A percentile compares a stretch with the other conserved stretches of the same genome.
Evolutionary conservation across 257 asterid genomes (phyloP).

Genomic region (Solanum okadae): DNA sequence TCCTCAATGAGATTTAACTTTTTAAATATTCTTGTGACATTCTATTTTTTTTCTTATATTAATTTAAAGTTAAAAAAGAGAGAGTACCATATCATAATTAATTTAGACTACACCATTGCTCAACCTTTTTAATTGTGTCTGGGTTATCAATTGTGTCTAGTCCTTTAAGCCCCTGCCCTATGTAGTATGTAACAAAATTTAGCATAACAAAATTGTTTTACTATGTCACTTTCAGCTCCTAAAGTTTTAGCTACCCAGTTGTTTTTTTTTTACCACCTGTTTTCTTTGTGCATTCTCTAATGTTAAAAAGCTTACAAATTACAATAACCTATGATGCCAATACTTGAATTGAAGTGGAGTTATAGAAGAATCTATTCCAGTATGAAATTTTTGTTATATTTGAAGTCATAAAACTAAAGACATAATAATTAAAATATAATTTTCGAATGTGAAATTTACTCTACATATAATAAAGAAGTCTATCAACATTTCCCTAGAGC

Average conservation of each 20-base stretch:
- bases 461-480: not conserved
- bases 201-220: not conserved
- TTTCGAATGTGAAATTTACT: not conserved
- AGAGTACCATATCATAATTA: not conserved
- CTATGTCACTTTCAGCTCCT: not conserved
- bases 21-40: not conserved
- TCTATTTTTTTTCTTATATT: not conserved
- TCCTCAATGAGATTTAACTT: not conserved
- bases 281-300: not conserved
- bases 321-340: not conserved
- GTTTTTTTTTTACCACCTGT: not conserved
- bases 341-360: not conserved
- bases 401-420: not conserved
- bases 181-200: not conserved
- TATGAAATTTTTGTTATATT: not conserved
- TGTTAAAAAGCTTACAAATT: not conserved
- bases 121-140: not conserved
- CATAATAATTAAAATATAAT: too few species aligned
- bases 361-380: not conserved
- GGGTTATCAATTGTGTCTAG: not conserved
- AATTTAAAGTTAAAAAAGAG: not conserved
- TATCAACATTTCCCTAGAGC: not conserved
- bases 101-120: not conserved
- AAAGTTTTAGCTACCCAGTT: not conserved
- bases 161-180: not conserved